phyloP scores from a whole-genome alignment of 495 filamentous ascomycete genomes.

The Saxophila tyrrhenica region DNA sequence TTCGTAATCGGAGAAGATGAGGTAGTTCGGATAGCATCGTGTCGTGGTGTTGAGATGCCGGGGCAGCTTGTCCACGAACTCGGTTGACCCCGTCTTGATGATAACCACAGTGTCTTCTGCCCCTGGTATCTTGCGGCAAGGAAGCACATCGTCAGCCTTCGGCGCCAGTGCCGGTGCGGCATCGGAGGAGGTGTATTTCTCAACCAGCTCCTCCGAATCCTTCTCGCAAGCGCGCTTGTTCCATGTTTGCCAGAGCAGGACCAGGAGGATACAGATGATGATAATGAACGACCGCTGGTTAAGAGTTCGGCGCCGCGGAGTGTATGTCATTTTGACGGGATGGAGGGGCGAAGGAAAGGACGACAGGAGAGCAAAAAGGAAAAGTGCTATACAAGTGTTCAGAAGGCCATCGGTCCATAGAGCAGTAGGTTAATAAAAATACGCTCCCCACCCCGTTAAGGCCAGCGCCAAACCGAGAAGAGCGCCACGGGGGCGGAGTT shows the following conservation, averaged over 20 bases:
- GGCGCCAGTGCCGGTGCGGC: background rate
- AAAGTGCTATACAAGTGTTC: background rate
- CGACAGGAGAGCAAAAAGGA: background rate
- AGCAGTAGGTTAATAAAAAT: too few relatives aligned
- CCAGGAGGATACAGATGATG: background rate
- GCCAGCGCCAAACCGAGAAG: too few relatives aligned
- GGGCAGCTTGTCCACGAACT: conserved; percentile 23
- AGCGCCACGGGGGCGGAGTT: too few relatives aligned
- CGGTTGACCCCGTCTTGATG: conserved; percentile 26
- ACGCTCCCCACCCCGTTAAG: too few relatives aligned
- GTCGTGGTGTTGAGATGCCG: conserved; percentile 40
- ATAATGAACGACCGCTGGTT: background rate
- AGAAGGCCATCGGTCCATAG: background rate
- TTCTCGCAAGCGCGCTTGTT: background rate
- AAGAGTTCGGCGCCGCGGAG: background rate
- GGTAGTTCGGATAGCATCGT: conserved; percentile 41
- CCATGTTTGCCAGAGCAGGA: background rate
- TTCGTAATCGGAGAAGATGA: conserved; percentile 45
- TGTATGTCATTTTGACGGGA: background rate
- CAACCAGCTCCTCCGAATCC: background rate
- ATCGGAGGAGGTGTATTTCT: background rate
- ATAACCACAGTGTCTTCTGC: conserved; percentile 23
- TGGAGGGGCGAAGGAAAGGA: background rate
- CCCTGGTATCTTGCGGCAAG: conserved; percentile 11
- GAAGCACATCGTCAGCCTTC: background rate